Base-by-base conservation (phyloP, 805 yeast species). In the Kodamaea nitidulidarum region DNA sequence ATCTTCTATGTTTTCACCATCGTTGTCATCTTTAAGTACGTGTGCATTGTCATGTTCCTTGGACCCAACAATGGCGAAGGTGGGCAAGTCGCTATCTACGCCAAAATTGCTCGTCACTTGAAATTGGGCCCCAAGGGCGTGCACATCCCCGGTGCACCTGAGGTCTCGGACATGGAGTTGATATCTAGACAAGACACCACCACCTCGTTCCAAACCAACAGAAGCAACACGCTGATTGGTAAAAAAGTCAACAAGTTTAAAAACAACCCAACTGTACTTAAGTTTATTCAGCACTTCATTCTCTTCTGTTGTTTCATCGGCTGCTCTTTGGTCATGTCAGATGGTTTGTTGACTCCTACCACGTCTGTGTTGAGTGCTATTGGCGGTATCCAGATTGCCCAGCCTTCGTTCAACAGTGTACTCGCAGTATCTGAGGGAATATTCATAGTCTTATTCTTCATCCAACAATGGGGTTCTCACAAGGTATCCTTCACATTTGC, bases 51-150 rank as follows among this genome's bases (percentile, higher is more conserved):
- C 7, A 60, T 77, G 35, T 46, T 50, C 14, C 51, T 65, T 32
- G 84, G 81, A 10, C 77, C 80, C 7, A 75, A 77, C 52, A 67
- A 74, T 33, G 80, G 79, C 33, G 81, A 78, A 51, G 83, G 84
- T 44, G 83, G 84, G 1, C 81, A 76, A 43, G 71, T 78, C 24
- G 83, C 84, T n/a, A 70, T 78, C 31, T 78, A 77, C 47, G 74
- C 81, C 15, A 76, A 76, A 50, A 66, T 76, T 24, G 78, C 81
- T 4, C 60, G 78, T 29, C 58, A 61, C 26, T 55, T 76, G 45
- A 66, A 65, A 27, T 58, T 75, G 36, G 77, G 75, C 10, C 75
- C 74, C 2, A 57, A 52, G 31, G 74, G 76, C 17, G 73, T 70
- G 3, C 49, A 51, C 20, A 62, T 72, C 12, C 72, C 73, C 1